These are phyloP conservation scores for Sugiyamaella americana DNA, from an alignment of 805 yeast species.

Conservation along the genomic window DNA sequence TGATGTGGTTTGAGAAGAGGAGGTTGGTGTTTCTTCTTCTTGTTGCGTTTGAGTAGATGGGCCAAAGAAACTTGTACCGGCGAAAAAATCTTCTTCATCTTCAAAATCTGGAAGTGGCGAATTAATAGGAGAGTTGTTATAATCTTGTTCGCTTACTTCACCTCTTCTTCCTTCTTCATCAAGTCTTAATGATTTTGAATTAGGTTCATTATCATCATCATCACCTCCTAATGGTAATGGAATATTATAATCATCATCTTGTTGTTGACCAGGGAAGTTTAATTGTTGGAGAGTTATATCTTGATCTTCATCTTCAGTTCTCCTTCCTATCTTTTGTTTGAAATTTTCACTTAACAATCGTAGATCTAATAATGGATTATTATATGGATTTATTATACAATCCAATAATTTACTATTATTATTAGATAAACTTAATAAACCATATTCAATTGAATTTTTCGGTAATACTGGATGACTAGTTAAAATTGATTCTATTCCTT, in stretches of 20 bases:
- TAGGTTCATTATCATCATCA: background rate
- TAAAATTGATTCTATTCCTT: background rate
- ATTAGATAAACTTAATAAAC: constrained; percentile 3
- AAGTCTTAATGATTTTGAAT: background rate
- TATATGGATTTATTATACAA: background rate
- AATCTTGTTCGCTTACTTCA: background rate
- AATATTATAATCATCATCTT: background rate
- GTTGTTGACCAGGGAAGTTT: too few species aligned
- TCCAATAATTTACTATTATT: constrained; percentile 1
- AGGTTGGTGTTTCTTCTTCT: background rate
- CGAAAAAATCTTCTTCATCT: constrained; percentile 4
- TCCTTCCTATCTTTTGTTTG: background rate
- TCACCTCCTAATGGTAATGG: background rate
- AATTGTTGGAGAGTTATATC: constrained; percentile 1
- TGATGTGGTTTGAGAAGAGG: background rate
- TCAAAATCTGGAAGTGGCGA: background rate
- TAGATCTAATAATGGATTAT: background rate
- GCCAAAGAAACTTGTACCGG: constrained; percentile 3
- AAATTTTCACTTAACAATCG: background rate
- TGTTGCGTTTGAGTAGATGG: background rate
- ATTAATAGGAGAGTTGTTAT: background rate
- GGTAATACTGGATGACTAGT: constrained; percentile 1
- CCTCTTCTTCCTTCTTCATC: background rate
- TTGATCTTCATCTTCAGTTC: background rate
- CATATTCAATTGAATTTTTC: background rate